A percentile compares a stretch with the other conserved stretches of the same genome.
These are phyloP conservation scores for Mycena metata DNA, from an alignment of 768 basidiomycete species.

Conservation along the genomic window DNA sequence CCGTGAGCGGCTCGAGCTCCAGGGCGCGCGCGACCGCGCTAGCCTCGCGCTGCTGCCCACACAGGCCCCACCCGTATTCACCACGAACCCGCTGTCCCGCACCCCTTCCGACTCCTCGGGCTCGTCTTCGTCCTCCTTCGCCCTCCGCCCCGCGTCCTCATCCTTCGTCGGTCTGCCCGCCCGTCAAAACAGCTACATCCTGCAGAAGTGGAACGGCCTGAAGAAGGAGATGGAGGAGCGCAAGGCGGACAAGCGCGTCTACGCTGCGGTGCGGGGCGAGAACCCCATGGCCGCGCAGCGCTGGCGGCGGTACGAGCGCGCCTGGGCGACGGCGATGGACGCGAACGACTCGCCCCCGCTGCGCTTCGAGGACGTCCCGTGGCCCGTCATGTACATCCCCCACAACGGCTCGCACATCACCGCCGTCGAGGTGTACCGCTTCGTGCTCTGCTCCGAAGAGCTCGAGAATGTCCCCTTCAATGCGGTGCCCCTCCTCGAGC, in stretches of 20 bases:
- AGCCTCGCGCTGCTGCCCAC: slow-evolving; percentile 10
- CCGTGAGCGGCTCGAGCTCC: not conserved
- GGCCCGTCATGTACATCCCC: slow-evolving; percentile 9
- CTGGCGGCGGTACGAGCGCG: slow-evolving; percentile 9
- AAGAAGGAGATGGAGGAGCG: not conserved
- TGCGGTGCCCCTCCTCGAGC: not conserved
- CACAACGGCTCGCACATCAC: slow-evolving; percentile 15
- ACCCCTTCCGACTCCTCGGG: not conserved
- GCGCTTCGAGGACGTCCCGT: slow-evolving; percentile 19
- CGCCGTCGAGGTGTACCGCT: slow-evolving; percentile 16
- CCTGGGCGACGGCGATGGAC: slow-evolving; percentile 4
- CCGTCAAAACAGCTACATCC: not conserved
- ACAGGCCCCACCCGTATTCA: slow-evolving; percentile 10
- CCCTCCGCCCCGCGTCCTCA: not conserved
- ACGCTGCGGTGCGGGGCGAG: too few species aligned
- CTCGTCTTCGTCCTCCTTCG: not conserved
- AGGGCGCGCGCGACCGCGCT: not conserved
- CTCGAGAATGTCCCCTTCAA: too few species aligned
- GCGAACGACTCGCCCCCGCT: slow-evolving; percentile 2
- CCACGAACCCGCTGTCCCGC: not conserved
- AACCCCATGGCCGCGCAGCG: not conserved
- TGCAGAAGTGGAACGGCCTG: slow-evolving; percentile 3
- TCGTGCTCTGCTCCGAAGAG: slow-evolving; percentile 4
- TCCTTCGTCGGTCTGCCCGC: not conserved
- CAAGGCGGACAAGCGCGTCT: not conserved